Conservation (phyloP, 768 basidiomycete species). For the Neoboletus magnificus region DNA sequence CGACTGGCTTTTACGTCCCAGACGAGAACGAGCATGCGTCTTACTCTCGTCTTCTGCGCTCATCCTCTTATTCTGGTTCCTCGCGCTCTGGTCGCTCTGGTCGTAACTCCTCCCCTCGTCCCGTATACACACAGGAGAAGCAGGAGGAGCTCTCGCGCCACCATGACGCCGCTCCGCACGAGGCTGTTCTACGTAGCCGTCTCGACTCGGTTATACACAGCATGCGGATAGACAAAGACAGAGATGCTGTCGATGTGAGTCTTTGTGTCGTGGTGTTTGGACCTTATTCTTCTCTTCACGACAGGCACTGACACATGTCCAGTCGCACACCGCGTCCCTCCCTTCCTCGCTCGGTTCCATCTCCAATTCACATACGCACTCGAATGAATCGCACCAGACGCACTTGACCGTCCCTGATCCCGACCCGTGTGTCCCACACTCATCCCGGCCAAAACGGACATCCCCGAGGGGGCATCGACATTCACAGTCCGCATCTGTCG, state of each 20-base stretch:
- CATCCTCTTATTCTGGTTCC: slow-evolving; percentile 27
- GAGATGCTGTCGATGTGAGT: slow-evolving; percentile 24
- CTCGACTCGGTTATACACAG: slow-evolving; percentile 50
- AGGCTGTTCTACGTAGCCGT: slow-evolving; percentile 50
- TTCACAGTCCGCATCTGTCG: slow-evolving; percentile 13
- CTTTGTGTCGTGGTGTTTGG: neutral
- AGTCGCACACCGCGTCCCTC: slow-evolving; percentile 27
- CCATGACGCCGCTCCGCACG: slow-evolving; percentile 43
- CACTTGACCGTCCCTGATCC: slow-evolving; percentile 22
- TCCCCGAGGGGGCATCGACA: slow-evolving; percentile 7
- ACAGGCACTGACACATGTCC: slow-evolving; percentile 16
- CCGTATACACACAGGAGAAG: slow-evolving; percentile 16
- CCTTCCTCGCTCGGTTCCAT: slow-evolving; percentile 31
- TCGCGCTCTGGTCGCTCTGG: slow-evolving; percentile 25
- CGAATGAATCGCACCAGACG: slow-evolving; percentile 27
- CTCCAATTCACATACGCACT: slow-evolving; percentile 21
- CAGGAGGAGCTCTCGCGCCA: slow-evolving; percentile 19
- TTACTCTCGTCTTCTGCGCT: slow-evolving; percentile 23
- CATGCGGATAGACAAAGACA: slow-evolving; percentile 25
- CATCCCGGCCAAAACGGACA: slow-evolving; percentile 4
- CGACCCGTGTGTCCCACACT: slow-evolving; percentile 6
- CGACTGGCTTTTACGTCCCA: slow-evolving; percentile 32
- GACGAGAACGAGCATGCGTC: slow-evolving; percentile 28
- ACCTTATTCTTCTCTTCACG: slow-evolving; percentile 15
- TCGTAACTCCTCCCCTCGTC: slow-evolving; percentile 13